phyloP scores from a whole-genome alignment of 2,329 filamentous ascomycete genomes.

The Penicillium expansum region DNA sequence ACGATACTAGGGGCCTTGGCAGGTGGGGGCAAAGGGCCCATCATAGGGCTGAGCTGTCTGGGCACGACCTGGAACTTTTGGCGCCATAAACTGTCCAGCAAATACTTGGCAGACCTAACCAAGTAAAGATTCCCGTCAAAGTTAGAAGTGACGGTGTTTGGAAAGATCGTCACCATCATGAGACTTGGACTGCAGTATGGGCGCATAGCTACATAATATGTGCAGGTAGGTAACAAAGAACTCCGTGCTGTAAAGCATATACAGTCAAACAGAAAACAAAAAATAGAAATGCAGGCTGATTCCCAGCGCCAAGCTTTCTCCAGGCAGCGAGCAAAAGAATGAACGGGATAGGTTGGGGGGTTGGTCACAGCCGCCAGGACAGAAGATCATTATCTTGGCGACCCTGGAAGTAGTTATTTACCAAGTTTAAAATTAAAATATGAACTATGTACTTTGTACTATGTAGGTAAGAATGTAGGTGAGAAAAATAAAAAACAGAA shows the following conservation, averaged over 20 bases:
- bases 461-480: no score
- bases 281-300: slow-evolving; percentile 7
- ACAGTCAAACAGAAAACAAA: not conserved
- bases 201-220: not conserved
- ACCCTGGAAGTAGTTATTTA: not conserved
- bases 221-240: not conserved
- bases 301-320: slow-evolving; percentile 14
- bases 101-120: not conserved
- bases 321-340: slow-evolving; percentile 25
- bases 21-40: slow-evolving; percentile 13
- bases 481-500: not conserved
- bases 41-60: slow-evolving; percentile 20
- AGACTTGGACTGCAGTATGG: not conserved
- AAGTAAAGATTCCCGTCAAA: slow-evolving; percentile 1
- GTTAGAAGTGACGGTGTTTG: not conserved
- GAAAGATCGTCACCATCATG: slow-evolving; percentile 5
- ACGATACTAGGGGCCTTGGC: slow-evolving; percentile 15
- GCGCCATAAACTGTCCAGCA: slow-evolving; percentile 12
- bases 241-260: not conserved
- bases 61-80: slow-evolving; percentile 1
- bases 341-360: slow-evolving; percentile 15
- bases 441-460: not conserved
- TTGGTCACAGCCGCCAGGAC: not conserved
- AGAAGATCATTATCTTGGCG: not conserved
- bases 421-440: not conserved